Evolutionary conservation across 73 alveolate species (phyloP).

Genomic region (Tetrahymena thermophila): DNA sequence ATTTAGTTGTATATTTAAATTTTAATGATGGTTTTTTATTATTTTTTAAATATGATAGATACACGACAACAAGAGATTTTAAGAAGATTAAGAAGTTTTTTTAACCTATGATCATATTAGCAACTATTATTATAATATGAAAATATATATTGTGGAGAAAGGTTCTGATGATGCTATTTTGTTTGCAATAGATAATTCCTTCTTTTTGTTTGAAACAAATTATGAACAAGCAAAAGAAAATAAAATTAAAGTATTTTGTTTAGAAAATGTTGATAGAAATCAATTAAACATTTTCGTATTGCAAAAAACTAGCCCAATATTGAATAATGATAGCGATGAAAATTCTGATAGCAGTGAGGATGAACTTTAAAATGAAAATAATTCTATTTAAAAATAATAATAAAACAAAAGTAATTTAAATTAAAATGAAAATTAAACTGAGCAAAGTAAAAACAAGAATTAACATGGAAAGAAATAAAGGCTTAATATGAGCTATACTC

Average conservation of each 20-base stretch:
- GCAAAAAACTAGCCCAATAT: not conserved
- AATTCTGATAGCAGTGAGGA: not conserved
- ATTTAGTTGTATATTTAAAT: not conserved
- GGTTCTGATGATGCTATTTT: not conserved
- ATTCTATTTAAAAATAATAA: not conserved
- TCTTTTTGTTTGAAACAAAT: not conserved
- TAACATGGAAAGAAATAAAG: not conserved
- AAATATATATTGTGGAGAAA: not conserved
- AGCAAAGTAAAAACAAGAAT: not conserved
- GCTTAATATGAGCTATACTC: not conserved
- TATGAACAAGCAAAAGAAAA: not conserved
- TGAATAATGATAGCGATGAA: not conserved
- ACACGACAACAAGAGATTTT: not conserved
- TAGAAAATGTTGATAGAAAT: not conserved
- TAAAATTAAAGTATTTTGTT: not conserved
- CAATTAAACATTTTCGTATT: not conserved
- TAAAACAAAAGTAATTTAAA: not conserved
- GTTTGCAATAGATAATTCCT: not conserved
- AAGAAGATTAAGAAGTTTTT: not conserved
- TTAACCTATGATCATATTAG: not conserved
- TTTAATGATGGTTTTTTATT: not conserved
- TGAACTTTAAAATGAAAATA: not conserved
- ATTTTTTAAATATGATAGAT: not conserved
- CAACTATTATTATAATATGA: not conserved
- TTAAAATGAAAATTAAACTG: not conserved